phyloP scores from a whole-genome alignment of 108 stramenopile species.

The Nannochloropsis granulata region DNA sequence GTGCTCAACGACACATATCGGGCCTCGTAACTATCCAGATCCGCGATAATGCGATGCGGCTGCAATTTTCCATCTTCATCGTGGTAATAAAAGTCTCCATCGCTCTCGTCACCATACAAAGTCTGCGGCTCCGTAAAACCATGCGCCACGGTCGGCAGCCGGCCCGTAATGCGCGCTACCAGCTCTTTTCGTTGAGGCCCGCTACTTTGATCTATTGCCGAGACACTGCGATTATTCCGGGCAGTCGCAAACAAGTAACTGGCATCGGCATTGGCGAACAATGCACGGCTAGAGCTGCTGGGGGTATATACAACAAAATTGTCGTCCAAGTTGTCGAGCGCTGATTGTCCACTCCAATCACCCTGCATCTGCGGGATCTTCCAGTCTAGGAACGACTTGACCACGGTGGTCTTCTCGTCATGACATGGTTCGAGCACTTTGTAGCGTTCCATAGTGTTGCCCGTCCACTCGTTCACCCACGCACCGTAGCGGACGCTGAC shows the following conservation, averaged over 20 bases:
- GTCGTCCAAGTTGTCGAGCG: neutral
- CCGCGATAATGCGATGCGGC: neutral
- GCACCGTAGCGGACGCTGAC: neutral
- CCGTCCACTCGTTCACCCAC: neutral
- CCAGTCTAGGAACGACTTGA: neutral
- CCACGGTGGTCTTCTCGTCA: neutral
- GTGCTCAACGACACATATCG: neutral
- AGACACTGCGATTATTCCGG: neutral
- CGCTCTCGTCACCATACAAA: neutral
- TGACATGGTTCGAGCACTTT: neutral
- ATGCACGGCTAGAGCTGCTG: neutral
- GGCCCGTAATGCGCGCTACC: neutral
- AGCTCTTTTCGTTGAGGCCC: neutral
- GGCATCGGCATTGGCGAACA: neutral
- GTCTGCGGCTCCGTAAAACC: neutral
- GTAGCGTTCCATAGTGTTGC: neutral
- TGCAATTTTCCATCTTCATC: neutral
- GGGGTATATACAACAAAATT: neutral
- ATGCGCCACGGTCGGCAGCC: neutral
- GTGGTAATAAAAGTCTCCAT: neutral
- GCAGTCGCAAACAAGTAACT: neutral
- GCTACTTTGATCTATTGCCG: neutral
- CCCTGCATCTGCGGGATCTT: neutral
- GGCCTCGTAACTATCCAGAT: neutral
- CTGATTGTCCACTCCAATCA: neutral